These are phyloP conservation scores for Fraxinus latifolia DNA, from an alignment of 305 asterid species.

Conservation along the genomic window DNA sequence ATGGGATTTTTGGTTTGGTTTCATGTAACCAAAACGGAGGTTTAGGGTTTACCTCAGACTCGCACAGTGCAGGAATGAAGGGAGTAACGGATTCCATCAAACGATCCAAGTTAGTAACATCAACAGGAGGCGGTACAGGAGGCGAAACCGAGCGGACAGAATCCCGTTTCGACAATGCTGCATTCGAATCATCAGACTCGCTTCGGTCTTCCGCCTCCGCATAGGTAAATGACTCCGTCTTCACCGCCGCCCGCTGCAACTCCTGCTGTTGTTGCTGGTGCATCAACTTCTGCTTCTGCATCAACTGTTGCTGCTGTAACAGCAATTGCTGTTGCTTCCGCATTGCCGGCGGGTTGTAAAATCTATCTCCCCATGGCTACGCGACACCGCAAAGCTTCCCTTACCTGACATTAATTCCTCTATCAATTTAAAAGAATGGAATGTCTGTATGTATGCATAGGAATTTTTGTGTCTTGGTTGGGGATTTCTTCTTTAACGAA, in stretches of 20 bases:
- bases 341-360: slow-evolving; percentile 53
- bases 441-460: slow-evolving; percentile 15
- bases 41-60: slow-evolving; percentile 58
- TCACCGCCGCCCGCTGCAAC: slow-evolving; percentile 29
- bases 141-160: slow-evolving; percentile 7
- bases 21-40: background rate
- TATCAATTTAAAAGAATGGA: background rate
- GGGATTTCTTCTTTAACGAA: slow-evolving; percentile 20
- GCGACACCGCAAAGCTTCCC: slow-evolving; percentile 57
- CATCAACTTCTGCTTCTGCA: slow-evolving; percentile 26
- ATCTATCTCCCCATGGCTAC: slow-evolving; percentile 55
- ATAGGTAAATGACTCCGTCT: slow-evolving; percentile 28
- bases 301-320: slow-evolving; percentile 38
- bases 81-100: slow-evolving; percentile 67
- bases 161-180: slow-evolving; percentile 46
- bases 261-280: slow-evolving; percentile 20
- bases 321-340: slow-evolving; percentile 47
- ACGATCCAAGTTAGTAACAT: slow-evolving; percentile 62
- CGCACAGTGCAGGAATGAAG: slow-evolving; percentile 36
- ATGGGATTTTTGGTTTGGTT: background rate
- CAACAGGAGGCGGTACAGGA: slow-evolving; percentile 31
- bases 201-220: slow-evolving; percentile 27
- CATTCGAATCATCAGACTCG: slow-evolving; percentile 33
- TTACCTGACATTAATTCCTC: slow-evolving; percentile 46
- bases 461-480: slow-evolving; percentile 20